Base-by-base conservation (phyloP, 352 stramenopile genomes). In the Phytopythium aichiense region DNA sequence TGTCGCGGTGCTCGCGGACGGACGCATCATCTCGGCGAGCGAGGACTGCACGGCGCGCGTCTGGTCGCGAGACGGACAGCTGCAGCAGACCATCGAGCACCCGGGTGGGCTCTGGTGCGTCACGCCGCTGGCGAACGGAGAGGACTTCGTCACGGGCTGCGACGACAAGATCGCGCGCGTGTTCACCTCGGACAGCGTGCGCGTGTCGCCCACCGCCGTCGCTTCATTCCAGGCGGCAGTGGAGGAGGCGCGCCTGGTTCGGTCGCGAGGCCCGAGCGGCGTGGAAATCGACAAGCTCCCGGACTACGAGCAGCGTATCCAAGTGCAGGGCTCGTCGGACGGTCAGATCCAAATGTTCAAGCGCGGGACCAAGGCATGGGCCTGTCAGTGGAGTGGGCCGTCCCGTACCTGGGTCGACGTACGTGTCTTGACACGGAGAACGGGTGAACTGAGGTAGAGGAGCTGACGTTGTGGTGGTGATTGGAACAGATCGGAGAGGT, bases 261-360 rank as follows among this genome's bases (percentile, higher is more conserved):
- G 72, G 40, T 69, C 79, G 66, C 77, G 83, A 55, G 96, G 94
- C 33, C 94, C 95, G 0, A 96, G 91, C 37, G 73, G 84, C 2
- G 92, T 98, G 40, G 95, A 99, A 69, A 94, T 98, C 58, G 86
- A 92, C 22, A 95, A 96, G 58, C 73, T 99, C n/a, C 91, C 94
- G 0, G 79, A 96, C 58, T 99, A 98, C 66, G 94, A 98, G 45
- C 72, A 93, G 57, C 87, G 94, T 42, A 80, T 76, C 28, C 69
- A 73, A 18, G 71, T 87, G 22, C 64, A 73, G 33, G 88, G 96
- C 35, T 91, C 75, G 25, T 97, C 88, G 4, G 95, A 98, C 66
- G 93, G 94, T 22, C 89, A 98, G 68, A 96, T 99, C 43, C 92
- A 98, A 71, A 92, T 99, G 68, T 99, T 99, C 72, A 91, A 96